Percentiles rank a stretch among this genome's conserved stretches.
phyloP scores from a whole-genome alignment of 352 stramenopile species.

The Pythium monospermum region DNA sequence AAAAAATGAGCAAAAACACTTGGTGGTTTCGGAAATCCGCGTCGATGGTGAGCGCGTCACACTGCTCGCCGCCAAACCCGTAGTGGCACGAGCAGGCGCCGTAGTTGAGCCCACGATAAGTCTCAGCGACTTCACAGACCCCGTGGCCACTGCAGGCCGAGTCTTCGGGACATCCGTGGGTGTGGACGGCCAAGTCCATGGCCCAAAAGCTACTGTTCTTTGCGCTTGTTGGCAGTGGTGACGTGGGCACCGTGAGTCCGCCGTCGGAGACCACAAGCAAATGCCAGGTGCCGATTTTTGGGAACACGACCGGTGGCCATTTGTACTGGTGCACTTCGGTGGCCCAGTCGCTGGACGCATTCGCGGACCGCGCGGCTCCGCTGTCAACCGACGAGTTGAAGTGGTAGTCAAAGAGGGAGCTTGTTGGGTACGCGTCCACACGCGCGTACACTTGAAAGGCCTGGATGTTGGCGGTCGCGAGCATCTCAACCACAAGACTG shows the following conservation, averaged over 20 bases:
- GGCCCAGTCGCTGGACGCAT: slow-evolving; percentile 4
- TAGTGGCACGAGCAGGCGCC: slow-evolving; percentile 30
- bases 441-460: slow-evolving; percentile 28
- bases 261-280: slow-evolving; percentile 23
- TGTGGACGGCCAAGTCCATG: slow-evolving; percentile 24
- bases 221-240: not conserved
- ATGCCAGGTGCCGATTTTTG: slow-evolving; percentile 22
- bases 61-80: slow-evolving; percentile 32
- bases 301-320: slow-evolving; percentile 22
- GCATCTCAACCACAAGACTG: slow-evolving; percentile 9
- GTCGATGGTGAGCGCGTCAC: slow-evolving; percentile 16
- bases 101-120: slow-evolving; percentile 30
- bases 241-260: not conserved
- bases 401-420: slow-evolving; percentile 23
- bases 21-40: slow-evolving; percentile 18
- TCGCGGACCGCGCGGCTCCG: not conserved
- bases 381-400: slow-evolving; percentile 19
- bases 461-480: slow-evolving; percentile 25
- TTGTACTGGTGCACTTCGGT: slow-evolving; percentile 14
- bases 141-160: slow-evolving; percentile 24
- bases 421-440: slow-evolving; percentile 22
- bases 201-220: slow-evolving; percentile 21
- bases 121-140: slow-evolving; percentile 20
- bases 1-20: slow-evolving; percentile 29
- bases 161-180: slow-evolving; percentile 17